A percentile compares a stretch with the other conserved stretches of the same genome.
Conservation (phyloP, 768 basidiomycete species). For the Mycena chlorophos region DNA sequence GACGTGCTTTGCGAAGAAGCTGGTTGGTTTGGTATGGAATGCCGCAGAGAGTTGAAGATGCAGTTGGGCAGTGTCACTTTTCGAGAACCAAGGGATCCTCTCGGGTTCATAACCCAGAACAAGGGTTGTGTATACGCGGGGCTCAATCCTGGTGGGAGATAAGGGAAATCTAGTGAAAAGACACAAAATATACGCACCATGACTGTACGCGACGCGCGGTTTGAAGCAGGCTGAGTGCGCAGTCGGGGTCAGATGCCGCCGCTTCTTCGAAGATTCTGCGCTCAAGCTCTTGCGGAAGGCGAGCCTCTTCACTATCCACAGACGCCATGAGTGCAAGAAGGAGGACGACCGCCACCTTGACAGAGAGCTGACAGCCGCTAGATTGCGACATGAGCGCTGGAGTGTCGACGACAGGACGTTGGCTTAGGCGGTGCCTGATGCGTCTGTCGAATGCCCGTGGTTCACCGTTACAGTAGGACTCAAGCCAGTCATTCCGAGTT, state of each 20-base stretch:
- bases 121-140: not conserved
- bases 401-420: too few relatives aligned
- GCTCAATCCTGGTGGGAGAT: constrained; percentile 1
- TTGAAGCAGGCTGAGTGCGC: not conserved
- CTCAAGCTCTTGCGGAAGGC: not conserved
- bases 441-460: too few relatives aligned
- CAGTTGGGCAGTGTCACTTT: not conserved
- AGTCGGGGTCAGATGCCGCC: not conserved
- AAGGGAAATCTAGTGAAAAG: too few relatives aligned
- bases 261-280: not conserved
- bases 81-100: not conserved
- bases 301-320: too few relatives aligned
- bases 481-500: too few relatives aligned
- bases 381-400: too few relatives aligned
- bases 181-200: not conserved
- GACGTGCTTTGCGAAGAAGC: not conserved
- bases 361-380: too few relatives aligned
- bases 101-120: not conserved
- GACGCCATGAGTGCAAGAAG: too few relatives aligned
- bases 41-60: not conserved
- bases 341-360: too few relatives aligned
- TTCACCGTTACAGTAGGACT: too few relatives aligned
- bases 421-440: too few relatives aligned
- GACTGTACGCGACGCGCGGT: not conserved
- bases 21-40: not conserved